Conservation (phyloP, 169 alveolate species). For the Cryptosporidium andersoni region DNA sequence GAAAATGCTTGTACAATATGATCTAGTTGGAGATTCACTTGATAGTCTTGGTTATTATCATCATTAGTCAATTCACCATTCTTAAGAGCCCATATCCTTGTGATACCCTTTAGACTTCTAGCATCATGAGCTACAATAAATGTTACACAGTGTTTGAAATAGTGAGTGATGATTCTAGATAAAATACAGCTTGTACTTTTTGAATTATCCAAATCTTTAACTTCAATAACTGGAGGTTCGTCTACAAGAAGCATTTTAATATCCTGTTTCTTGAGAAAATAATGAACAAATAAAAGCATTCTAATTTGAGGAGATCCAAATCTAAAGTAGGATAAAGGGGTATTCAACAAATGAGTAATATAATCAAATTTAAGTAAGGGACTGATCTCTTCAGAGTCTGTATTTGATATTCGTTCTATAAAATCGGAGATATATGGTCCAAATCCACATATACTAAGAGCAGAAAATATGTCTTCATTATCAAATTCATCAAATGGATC, state of each 20-base stretch:
- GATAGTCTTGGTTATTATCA: neutral
- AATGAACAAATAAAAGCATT: slow-evolving; percentile 53
- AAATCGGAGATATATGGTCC: slow-evolving; percentile 6
- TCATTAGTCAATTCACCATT: slow-evolving; percentile 21
- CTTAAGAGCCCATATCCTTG: slow-evolving; percentile 21
- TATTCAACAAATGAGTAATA: too few relatives aligned
- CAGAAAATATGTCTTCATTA: slow-evolving; percentile 1
- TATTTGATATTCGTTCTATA: neutral
- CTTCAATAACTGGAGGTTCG: slow-evolving; percentile 63
- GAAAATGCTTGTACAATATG: too few relatives aligned
- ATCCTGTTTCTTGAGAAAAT: slow-evolving; percentile 18
- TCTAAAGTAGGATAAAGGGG: neutral
- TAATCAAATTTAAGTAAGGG: too few relatives aligned
- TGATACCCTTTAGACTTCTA: slow-evolving; percentile 28
- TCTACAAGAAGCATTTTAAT: slow-evolving; percentile 39
- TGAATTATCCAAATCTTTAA: neutral
- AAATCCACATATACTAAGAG: slow-evolving; percentile 63
- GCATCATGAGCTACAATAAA: slow-evolving; percentile 52
- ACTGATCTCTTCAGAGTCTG: too few relatives aligned
- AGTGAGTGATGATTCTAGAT: slow-evolving; percentile 15
- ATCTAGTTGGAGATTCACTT: too few relatives aligned
- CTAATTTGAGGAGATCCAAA: slow-evolving; percentile 45
- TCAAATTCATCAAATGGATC: slow-evolving; percentile 36
- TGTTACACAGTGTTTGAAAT: slow-evolving; percentile 46
- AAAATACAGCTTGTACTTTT: slow-evolving; percentile 19